Base-by-base conservation (phyloP, 2,329 filamentous ascomycete species). In the Ophiostoma sp. region DNA sequence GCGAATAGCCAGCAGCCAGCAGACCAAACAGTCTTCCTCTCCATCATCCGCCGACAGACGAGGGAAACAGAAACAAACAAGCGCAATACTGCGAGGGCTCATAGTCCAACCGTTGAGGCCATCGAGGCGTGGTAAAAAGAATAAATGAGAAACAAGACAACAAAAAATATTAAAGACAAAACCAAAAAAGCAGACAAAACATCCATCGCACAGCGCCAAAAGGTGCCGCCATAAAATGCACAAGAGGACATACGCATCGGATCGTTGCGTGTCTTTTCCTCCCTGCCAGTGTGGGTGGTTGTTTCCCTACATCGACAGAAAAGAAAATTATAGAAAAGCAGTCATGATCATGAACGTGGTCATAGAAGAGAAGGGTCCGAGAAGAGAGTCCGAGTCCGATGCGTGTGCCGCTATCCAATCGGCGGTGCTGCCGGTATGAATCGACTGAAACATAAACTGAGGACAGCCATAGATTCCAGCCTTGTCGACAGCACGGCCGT, bases 261-360 rank as follows among this genome's bases (percentile, higher is more conserved):
- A 62, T 62, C 57, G 57, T 33, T 62, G 57, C 57, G 57, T 62
- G 57, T 62, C 57, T 62, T 33, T 60, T 33, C 8, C 15, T 20
- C 52, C 20, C 20, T 27, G 6, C 7, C 52, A 7, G 57, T 17
- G 41, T 44, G 15, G 13, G 6, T 20, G 17, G 17, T 48, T 39
- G 44, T 48, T 4, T 8, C 17, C 17, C 8, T 2, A 48, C 44
- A 36, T 6, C 8, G 7, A 6, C 31, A n/a, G 64, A 69, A 15
- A 39, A 36, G 8, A 17, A 27, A 27, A 67, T 27, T 31, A 33
- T 23, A 68, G 52, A 44, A 68, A 27, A 70, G 57, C 35, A 39
- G 62, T 65, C 62, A 35, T 65, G 62, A 27, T 39, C 33, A 65
- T 65, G 62, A 65, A 60, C 52, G 67, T 69, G 44, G 41, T 69